Base-by-base conservation (phyloP, 108 stramenopile species). In the Conticribra weissflogii region DNA sequence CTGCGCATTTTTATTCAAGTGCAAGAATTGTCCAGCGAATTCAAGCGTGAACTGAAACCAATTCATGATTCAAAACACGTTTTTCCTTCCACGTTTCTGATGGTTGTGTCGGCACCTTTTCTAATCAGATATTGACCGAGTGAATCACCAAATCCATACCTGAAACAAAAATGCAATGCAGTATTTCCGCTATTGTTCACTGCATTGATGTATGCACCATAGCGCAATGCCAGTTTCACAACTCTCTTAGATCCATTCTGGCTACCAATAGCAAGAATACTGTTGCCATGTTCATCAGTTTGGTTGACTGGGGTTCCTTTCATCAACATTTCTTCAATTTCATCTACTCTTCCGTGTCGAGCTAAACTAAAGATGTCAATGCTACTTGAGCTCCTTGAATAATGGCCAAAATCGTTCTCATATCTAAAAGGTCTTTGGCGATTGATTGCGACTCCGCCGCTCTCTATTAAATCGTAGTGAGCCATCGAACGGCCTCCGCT, bases 161-260 rank as follows among this genome's bases (percentile, higher is more conserved):
- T 44, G 31, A 56, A 85, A 45, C 60, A 71, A 62, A 74, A 88
- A 71, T 88, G 84, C 16, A 88, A 66, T 5, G 80, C 33, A 4
- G 82, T 71, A 56, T 88, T 83, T 21, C 86, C 86, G 7, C 44
- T 65, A 15, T 21, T 48, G 62, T 85, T 88, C 8, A 27, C 21
- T 14, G 76, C 57, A 59, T 88, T 81, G 3, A 83, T 83, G 46
- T 87, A 73, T 8, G 79, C 81, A 30, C 86, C 86, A 24, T 76
- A 57, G 19, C 86, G 78, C 45, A 87, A 62, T 15, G 82, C 78
- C 19, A 72, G 61, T 82, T 92, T 92, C 8, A 81, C 67, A 22
- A 85, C 83, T 1, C 86, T 51, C 54, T 89, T 88, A 36, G 81
- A 79, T 15, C 88, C 88, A 59, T 90, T 88, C 66, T 92, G 88